Evolutionary conservation across 148 eudicot species (phyloP).

Genomic region (Vaccinium macrocarpon): DNA sequence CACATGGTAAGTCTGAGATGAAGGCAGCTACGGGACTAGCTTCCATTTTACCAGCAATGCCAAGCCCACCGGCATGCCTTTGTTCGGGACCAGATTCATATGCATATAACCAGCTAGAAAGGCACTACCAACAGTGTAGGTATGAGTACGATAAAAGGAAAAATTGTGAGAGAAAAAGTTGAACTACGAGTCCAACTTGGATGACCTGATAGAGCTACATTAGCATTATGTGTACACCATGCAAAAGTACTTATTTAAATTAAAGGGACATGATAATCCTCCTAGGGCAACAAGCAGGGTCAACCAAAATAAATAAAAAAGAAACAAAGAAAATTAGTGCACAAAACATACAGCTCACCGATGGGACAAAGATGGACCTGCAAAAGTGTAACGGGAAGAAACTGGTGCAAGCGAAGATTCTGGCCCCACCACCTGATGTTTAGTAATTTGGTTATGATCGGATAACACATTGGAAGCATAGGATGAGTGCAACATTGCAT

Average conservation of each 20-base stretch:
- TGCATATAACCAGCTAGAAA: too few relatives aligned
- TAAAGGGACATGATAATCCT: not conserved
- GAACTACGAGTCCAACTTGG: not conserved
- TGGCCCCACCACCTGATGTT: slow-evolving; percentile 13
- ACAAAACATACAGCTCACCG: not conserved
- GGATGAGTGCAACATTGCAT: slow-evolving; percentile 24
- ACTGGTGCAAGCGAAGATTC: slow-evolving; percentile 36
- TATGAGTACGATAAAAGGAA: not conserved
- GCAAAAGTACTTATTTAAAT: not conserved
- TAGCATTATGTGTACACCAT: not conserved
- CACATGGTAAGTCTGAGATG: not conserved
- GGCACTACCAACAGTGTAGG: too few relatives aligned
- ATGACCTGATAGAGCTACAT: not conserved
- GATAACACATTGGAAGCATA: slow-evolving; percentile 30
- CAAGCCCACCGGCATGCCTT: too few relatives aligned
- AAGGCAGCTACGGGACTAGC: too few relatives aligned
- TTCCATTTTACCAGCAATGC: too few relatives aligned
- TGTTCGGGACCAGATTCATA: too few relatives aligned
- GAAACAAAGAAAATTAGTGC: not conserved
- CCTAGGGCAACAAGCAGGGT: not conserved
- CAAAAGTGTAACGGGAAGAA: slow-evolving; percentile 66
- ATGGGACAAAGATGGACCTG: slow-evolving; percentile 28
- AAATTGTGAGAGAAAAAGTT: not conserved
- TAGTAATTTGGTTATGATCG: slow-evolving; percentile 24
- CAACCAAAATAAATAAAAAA: not conserved